Base-by-base conservation (phyloP, 495 filamentous ascomycete genomes). In the Penicillium pancosmium region DNA sequence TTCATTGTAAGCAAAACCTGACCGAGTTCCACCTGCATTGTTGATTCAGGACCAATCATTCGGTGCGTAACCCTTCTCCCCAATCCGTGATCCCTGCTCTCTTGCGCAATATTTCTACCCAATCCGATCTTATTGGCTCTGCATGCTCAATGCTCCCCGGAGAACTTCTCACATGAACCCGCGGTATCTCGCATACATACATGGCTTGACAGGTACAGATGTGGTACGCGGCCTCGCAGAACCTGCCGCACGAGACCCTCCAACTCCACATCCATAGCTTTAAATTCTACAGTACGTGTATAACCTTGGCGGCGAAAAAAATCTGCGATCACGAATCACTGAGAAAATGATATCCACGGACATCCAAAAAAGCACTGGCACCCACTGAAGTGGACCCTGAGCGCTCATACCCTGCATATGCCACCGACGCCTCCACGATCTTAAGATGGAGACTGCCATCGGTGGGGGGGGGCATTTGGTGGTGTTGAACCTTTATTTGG, bases 391-490 rank as follows among this genome's bases (percentile, higher is more conserved):
- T 48, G 44, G 41, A 48, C 56, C 56, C 52, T 66, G 38, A 31
- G 27, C 27, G 54, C 55, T 63, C 55, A 54, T 59, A 52, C 49
- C 56, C 59, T 67, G 61, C 59, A 67, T 65, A 52, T 68, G 59
- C 60, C 55, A 64, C 54, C 25, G 27, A 49, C 61, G 57, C 55
- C 66, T 58, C 64, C 56, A 67, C 64, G 64, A 69, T 69, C 58
- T 64, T 33, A 23, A 27, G 27, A 50, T 40, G 34, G 23, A 27
- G 35, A 53, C 19, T 15, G 13, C 35, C 35, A 40, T 25, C 51
- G 31, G 9, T 36, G 34, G 34, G 9, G 35, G 15, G 15, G 15
- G 31, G 33, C 11, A 27, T 18, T 27, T 50, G 5, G 5, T 13
- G 18, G 56, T 57, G 27, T 50, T 54, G 43, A 46, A 46, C 18